Conservation (phyloP, 2,329 filamentous ascomycete genomes). For the Didymella arachidicola region DNA sequence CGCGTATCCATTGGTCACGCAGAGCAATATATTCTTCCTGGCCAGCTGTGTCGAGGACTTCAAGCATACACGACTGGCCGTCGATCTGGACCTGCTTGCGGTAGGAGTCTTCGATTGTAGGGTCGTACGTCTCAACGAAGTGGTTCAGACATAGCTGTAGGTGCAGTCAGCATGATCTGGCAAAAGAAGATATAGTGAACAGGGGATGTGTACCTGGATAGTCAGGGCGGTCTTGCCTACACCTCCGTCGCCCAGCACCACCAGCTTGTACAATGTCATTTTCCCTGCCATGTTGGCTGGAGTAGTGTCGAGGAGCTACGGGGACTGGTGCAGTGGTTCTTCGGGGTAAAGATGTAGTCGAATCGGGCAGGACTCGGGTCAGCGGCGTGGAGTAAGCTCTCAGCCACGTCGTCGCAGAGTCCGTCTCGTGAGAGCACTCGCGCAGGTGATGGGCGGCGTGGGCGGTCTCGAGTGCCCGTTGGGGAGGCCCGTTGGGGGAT, state of each 20-base stretch:
- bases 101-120: conserved; percentile 73
- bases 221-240: conserved; percentile 94
- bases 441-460: conserved; percentile 37
- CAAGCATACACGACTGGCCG: conserved; percentile 93
- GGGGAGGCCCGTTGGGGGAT: conserved; percentile 3
- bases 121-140: conserved; percentile 90
- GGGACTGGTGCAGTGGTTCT: neutral
- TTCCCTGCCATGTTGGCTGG: conserved; percentile 75
- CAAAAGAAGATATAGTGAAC: neutral
- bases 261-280: conserved; percentile 95
- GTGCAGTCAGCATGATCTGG: conserved; percentile 22
- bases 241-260: conserved; percentile 92
- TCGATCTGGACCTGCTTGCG: conserved; percentile 84
- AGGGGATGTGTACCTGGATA: conserved; percentile 75
- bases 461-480: conserved; percentile 29
- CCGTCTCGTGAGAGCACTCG: conserved; percentile 22
- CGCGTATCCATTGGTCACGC: conserved; percentile 97
- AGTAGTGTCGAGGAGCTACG: conserved; percentile 11
- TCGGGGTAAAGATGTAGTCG: conserved; percentile 16
- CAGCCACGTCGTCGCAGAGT: conserved; percentile 30
- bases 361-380: conserved; percentile 4
- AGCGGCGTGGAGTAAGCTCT: conserved; percentile 23
- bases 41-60: conserved; percentile 95
- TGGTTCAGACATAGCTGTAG: conserved; percentile 90
- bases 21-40: conserved; percentile 98